These are phyloP conservation scores for Saccharum spontaneum DNA, from an alignment of 176 grass and related monocot genomes.

Conservation along the genomic window DNA sequence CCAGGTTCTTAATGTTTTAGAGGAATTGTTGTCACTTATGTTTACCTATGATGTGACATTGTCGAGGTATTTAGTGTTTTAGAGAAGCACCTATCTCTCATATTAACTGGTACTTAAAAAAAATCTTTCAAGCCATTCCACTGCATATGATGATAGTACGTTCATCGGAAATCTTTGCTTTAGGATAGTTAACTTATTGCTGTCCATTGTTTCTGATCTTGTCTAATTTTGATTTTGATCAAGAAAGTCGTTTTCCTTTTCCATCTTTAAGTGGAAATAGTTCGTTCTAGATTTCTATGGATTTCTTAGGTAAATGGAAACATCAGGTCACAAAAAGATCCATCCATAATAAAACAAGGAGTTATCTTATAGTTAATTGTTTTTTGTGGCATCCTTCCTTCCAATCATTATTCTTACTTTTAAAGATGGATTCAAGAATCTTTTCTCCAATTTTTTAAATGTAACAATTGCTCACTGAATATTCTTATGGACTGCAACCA, in stretches of 20 bases:
- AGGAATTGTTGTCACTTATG: not conserved
- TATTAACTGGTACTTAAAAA: not conserved
- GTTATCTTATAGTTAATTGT: not conserved
- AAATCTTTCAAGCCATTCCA: not conserved
- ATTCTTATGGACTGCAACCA: slow-evolving; percentile 5
- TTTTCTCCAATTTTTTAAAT: slow-evolving; percentile 5
- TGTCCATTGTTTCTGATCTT: not conserved
- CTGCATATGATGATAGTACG: slow-evolving; percentile 5
- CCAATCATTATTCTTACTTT: not conserved
- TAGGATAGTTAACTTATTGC: slow-evolving; percentile 13
- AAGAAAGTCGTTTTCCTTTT: not conserved
- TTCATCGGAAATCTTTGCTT: not conserved
- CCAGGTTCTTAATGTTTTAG: slow-evolving; percentile 16
- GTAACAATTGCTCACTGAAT: slow-evolving; percentile 14
- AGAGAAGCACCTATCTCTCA: not conserved
- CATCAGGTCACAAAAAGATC: slow-evolving; percentile 9
- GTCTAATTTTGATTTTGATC: slow-evolving; percentile 16
- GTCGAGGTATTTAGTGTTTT: not conserved
- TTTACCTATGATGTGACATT: not conserved
- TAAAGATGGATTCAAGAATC: not conserved
- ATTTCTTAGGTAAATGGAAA: not conserved
- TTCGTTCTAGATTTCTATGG: not conserved
- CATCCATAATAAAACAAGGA: not conserved
- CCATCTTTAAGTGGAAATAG: slow-evolving; percentile 4
- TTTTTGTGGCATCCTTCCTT: slow-evolving; percentile 6